Percentiles rank a stretch among this genome's conserved stretches.
phyloP scores from a whole-genome alignment of 352 stramenopile genomes.

The Peronosclerospora sorghi region DNA sequence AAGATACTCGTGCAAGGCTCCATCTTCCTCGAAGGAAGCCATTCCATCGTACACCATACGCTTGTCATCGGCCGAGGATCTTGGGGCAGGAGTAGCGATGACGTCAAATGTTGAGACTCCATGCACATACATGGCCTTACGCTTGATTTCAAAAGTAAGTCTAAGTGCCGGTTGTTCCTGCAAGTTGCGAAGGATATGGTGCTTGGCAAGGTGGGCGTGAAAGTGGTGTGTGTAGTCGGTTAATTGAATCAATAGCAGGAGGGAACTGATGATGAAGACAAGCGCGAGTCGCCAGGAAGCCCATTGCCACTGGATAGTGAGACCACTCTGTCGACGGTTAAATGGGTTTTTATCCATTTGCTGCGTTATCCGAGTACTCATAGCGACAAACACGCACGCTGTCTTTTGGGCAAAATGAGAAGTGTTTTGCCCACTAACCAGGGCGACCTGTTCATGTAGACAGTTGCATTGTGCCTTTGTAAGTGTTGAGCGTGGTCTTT shows the following conservation, averaged over 20 bases:
- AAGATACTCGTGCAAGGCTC: slow-evolving; percentile 21
- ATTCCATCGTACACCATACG: slow-evolving; percentile 27
- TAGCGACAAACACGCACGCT: no score
- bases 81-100: slow-evolving; percentile 19
- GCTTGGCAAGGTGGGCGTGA: slow-evolving; percentile 28
- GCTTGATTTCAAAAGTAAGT: slow-evolving; percentile 30
- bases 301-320: no score
- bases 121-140: slow-evolving; percentile 28
- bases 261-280: slow-evolving; percentile 1
- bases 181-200: slow-evolving; percentile 27
- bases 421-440: no score
- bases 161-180: slow-evolving; percentile 23
- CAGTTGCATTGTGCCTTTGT: no score
- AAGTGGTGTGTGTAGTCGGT: slow-evolving; percentile 24
- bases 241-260: slow-evolving; percentile 13
- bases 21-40: slow-evolving; percentile 17
- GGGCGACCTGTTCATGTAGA: no score
- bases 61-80: background rate
- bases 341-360: no score
- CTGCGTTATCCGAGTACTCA: no score
- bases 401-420: no score
- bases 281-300: slow-evolving; percentile 9
- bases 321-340: no score
- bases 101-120: slow-evolving; percentile 26
- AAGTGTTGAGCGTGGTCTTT: no score